phyloP scores from a whole-genome alignment of 305 asterid genomes.

The Fraxinus floribunda region DNA sequence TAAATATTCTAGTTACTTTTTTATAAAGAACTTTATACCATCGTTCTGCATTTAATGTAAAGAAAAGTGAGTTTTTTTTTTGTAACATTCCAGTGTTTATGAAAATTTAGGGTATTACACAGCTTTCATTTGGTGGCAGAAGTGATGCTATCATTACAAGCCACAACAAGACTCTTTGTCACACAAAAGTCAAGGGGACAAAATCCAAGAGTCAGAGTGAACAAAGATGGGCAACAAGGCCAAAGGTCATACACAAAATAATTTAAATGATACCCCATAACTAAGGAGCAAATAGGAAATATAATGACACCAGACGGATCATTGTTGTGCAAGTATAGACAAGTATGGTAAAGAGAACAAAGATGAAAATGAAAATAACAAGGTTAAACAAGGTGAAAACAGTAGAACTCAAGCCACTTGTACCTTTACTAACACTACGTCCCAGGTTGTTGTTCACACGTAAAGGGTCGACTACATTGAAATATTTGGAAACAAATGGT shows the following conservation, averaged over 20 bases:
- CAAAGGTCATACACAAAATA: neutral
- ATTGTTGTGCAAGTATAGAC: neutral
- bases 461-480: conserved; percentile 86
- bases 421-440: conserved; percentile 97
- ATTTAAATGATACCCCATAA: neutral
- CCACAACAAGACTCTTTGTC: neutral
- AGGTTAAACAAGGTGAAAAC: conserved; percentile 11
- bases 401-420: neutral
- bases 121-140: neutral
- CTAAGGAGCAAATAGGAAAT: neutral
- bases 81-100: neutral
- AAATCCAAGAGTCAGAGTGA: neutral
- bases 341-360: neutral
- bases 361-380: neutral
- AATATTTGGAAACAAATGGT: conserved; percentile 74
- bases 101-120: neutral
- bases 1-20: no score
- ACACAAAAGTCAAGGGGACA: neutral
- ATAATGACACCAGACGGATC: neutral
- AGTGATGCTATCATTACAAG: neutral
- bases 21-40: neutral
- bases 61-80: no score
- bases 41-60: neutral
- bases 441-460: conserved; percentile 95
- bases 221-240: neutral